Evolutionary conservation across 768 basidiomycete species (phyloP).

Genomic region (Postia placenta): DNA sequence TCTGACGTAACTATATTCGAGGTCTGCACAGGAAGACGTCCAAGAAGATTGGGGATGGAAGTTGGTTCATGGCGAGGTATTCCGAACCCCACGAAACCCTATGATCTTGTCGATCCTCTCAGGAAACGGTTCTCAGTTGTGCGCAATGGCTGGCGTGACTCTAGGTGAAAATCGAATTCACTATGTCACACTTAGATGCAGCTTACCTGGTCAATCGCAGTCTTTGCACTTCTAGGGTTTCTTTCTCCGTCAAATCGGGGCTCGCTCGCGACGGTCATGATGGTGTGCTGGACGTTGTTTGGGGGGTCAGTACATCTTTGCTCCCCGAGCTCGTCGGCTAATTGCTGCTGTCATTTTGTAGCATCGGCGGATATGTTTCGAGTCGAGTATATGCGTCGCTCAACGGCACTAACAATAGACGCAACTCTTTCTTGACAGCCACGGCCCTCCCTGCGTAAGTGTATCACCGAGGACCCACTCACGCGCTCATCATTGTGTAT

Average conservation of each 20-base stretch:
- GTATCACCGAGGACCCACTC: neutral
- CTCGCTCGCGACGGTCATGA: conserved; percentile 88
- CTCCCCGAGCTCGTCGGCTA: conserved; percentile 8
- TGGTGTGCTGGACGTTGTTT: conserved; percentile 93
- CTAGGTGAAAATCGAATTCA: conserved; percentile 44
- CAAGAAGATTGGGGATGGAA: conserved; percentile 99
- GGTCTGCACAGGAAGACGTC: conserved; percentile 70
- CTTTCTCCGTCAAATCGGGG: conserved; percentile 94
- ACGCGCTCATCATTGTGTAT: neutral
- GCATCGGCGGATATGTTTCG: conserved; percentile 86
- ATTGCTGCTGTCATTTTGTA: conserved; percentile 29
- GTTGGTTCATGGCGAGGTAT: conserved; percentile 93
- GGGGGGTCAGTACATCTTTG: conserved; percentile 49
- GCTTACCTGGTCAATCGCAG: conserved; percentile 34
- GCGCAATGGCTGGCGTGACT: conserved; percentile 83
- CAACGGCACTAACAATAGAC: conserved; percentile 70
- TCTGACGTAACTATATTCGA: conserved; percentile 4
- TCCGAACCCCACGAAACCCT: conserved; percentile 73
- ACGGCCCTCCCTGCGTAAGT: conserved; percentile 81
- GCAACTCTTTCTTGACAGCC: conserved; percentile 84
- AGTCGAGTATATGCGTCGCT: conserved; percentile 76
- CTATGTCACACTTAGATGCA: neutral
- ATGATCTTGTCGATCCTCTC: conserved; percentile 78
- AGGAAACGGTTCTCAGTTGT: conserved; percentile 87
- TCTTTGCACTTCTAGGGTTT: conserved; percentile 90